Base-by-base conservation (phyloP, 768 basidiomycete species). In the Tulasnella sp. region DNA sequence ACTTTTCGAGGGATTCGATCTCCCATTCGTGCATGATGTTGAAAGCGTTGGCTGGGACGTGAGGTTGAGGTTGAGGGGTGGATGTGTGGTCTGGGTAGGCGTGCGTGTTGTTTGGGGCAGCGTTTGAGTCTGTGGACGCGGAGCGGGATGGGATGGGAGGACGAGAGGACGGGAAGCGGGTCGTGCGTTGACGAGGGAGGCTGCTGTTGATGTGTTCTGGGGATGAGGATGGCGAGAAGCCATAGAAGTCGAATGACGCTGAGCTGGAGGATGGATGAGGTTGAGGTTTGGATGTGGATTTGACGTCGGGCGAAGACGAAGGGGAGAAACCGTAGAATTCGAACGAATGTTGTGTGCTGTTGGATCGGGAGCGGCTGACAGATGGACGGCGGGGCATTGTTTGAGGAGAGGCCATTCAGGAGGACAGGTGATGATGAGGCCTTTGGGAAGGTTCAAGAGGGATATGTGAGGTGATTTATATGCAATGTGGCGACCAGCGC, bases 11-110 rank as follows among this genome's bases (percentile, higher is more conserved):
- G 24, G 46, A 49, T 25, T 59, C 57, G 27, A 59, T 31, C 49
- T 59, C 57, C 57, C 57, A 59, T n/a, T 49, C 46, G 57, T 59
- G 49, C 48, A 59, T 49, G 30, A 59, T 50, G 30, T 50, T 59
- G 34, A 49, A 59, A 0, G 46, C 57, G 21, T 59, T 59, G 12
- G 46, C 27, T 12, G 49, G 46, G 4, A 51, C 2, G 11, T 31
- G 43, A 15, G 34, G n/a, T 53, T 19, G 11, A 21, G 52, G 52
- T 41, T 15, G 21, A 10, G 30, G 30, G 7, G 51, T 9, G 29
- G 24, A 15, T 34, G 27, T 9, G 51, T 53, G 52, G 34, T 38
- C n/a, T n/a, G n/a, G n/a, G n/a, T n/a, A n/a, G n/a, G n/a, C n/a
- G 27, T 17, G 30, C 31, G 52, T 34, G 30, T n/a, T n/a, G 27